Base-by-base conservation (phyloP, 1,284 basidiomycete species). In the Omphalotus olearius region DNA sequence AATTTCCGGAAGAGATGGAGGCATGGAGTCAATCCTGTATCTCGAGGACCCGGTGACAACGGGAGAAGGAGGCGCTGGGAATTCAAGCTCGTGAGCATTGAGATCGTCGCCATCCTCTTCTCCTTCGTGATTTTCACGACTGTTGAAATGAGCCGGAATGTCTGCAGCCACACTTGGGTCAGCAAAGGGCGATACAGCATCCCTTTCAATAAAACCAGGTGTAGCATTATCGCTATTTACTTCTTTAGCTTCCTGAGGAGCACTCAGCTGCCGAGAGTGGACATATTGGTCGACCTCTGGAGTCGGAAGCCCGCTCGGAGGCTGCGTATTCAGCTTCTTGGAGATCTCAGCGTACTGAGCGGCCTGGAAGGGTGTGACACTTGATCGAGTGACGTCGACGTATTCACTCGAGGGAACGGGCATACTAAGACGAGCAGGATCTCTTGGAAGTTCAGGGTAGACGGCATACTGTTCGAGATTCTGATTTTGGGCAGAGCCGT, bases 341-440 rank as follows among this genome's bases (percentile, higher is more conserved):
- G 81, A 79, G 52, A 87, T 87, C 59, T 83, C 83, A n/a, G 71
- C 78, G 58, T 88, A 88, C 63, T 88, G 86, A 0, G 73, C 74
- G 20, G 82, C 85, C 62, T 88, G 86, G 74, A 75, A 85, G 0
- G 86, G 85, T 4, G 85, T 80, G 2, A 87, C 78, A 59, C 85
- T 86, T 13, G 81, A 80, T 35, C 86, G 75, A 61, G 66, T 70
- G 38, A 87, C 69, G 59, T 88, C 81, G 17, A 80, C 72, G 53
- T 88, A 86, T 54, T 81, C 75, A 9, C 68, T 61, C 7, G 62
- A 53, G 4, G 64, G 58, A n/a, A 57, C 28, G 33, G 55, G 51
- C 37, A 61, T 51, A 52, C 63, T 52, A 54, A 57, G 60, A 45
- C 55, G 52, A 17, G 35, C 49, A 14, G 47, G 58, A 45, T 42